Base-by-base conservation (phyloP, 805 yeast genomes). In the Starmera amethionina region DNA sequence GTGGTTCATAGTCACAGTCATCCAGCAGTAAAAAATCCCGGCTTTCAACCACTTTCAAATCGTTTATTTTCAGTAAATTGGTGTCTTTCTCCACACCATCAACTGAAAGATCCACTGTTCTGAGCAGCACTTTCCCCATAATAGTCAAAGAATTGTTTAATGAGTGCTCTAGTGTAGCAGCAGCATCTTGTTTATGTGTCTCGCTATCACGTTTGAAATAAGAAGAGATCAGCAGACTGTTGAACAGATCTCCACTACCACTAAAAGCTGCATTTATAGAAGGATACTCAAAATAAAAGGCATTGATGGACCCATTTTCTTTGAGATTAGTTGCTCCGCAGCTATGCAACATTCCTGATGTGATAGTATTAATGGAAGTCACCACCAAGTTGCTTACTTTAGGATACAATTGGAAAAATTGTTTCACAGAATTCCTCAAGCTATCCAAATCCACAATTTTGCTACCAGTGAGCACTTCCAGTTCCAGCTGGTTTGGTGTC, bases 401-500 rank as follows among this genome's bases (percentile, higher is more conserved):
- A 6, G 65, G 64, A 52, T 71, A 81, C 12, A 51, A 39, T 5
- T 54, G 40, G 44, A 67, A 64, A 50, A 82, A 79, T 13, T 34
- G 45, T 0, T 33, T 29, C 4, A 80, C 52, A 2, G 79, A 68
- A 0, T 25, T 18, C 30, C 53, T 51, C 27, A 80, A 56, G 6
- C 67, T 46, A 3, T 38, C 51, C 46, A 71, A 54, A 41, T 62
- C 60, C 0, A 35, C 44, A 10, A 81, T 70, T 39, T 61, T 60
- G 2, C 61, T 50, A 1, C 66, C 80, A 11, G 77, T 72, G 36
- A 83, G 60, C 0, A 68, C 53, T 50, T 82, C 89, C 56, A 82
- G 62, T 52, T 83, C 93, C 55, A 82, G 76, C 51, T 82, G 89
- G 53, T 83, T 83, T 2, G 93, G 90, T 0, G 88, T 78, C 2